Conservation (phyloP, 2,329 filamentous ascomycete species). For the Colletotrichum lentis region DNA sequence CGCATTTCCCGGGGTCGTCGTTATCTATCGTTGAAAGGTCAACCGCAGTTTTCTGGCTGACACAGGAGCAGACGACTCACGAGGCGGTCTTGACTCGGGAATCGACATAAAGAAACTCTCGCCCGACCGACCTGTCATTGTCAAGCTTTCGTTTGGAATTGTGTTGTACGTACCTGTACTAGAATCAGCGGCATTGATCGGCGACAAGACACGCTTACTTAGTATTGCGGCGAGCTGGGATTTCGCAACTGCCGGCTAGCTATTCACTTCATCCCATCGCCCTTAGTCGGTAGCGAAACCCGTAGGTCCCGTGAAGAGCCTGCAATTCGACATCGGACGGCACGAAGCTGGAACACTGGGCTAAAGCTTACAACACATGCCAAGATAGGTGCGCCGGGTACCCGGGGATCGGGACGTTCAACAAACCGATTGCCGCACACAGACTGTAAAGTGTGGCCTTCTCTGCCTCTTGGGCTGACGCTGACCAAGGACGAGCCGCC, state of each 20-base stretch:
- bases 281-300: constrained; percentile 19
- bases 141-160: constrained; percentile 13
- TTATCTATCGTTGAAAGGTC: too few relatives aligned
- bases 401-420: constrained; percentile 5
- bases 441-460: background rate
- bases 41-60: background rate
- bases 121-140: constrained; percentile 9
- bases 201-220: too few relatives aligned
- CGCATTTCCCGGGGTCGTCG: background rate
- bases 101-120: background rate
- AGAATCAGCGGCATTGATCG: constrained; percentile 4
- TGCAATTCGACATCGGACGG: constrained; percentile 34
- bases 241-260: background rate
- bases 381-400: background rate
- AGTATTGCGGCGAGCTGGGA: background rate
- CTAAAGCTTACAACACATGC: constrained; percentile 17
- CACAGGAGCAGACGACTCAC: constrained; percentile 1
- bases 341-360: constrained; percentile 35
- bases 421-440: background rate
- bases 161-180: background rate
- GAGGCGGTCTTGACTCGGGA: constrained; percentile 20
- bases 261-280: constrained; percentile 19
- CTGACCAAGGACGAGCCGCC: background rate
- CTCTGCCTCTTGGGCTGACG: background rate
- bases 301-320: constrained; percentile 12